phyloP scores from a whole-genome alignment of 116 monocot species.

The Zostera marina region DNA sequence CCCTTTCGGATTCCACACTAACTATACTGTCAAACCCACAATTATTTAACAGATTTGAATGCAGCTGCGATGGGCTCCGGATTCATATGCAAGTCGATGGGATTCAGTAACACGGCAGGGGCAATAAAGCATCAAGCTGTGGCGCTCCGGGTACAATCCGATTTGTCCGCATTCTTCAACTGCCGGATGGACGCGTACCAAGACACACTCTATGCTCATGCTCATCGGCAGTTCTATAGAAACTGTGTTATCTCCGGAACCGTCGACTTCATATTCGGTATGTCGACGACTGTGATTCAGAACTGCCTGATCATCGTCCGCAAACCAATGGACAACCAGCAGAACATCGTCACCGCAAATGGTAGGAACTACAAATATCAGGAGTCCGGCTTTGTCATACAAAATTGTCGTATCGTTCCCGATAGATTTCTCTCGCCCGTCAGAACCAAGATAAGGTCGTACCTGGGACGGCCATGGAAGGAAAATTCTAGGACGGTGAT shows the following conservation, averaged over 20 bases:
- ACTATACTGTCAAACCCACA: not conserved
- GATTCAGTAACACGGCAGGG: slow-evolving; percentile 22
- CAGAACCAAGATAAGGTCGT: slow-evolving; percentile 10
- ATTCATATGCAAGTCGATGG: slow-evolving; percentile 7
- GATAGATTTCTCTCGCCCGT: slow-evolving; percentile 8
- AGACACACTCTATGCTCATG: slow-evolving; percentile 28
- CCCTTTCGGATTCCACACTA: not conserved
- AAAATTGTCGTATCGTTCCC: slow-evolving; percentile 14
- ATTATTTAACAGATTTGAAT: not conserved
- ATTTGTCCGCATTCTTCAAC: slow-evolving; percentile 12
- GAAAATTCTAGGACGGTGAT: slow-evolving; percentile 10
- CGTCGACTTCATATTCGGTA: slow-evolving; percentile 45
- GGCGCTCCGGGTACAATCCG: slow-evolving; percentile 22
- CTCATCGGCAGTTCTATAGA: slow-evolving; percentile 28
- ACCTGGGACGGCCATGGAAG: slow-evolving; percentile 19
- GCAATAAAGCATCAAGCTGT: slow-evolving; percentile 43
- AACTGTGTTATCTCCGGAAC: slow-evolving; percentile 31
- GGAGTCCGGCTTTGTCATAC: slow-evolving; percentile 22
- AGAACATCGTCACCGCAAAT: slow-evolving; percentile 29
- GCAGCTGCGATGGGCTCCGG: slow-evolving; percentile 9
- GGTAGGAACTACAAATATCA: slow-evolving; percentile 20
- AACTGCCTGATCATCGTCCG: slow-evolving; percentile 25
- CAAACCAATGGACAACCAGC: slow-evolving; percentile 16
- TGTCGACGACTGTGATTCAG: slow-evolving; percentile 22
- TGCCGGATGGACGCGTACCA: no score